phyloP scores from a whole-genome alignment of 2,329 filamentous ascomycete genomes.

The Exophiala sideris region DNA sequence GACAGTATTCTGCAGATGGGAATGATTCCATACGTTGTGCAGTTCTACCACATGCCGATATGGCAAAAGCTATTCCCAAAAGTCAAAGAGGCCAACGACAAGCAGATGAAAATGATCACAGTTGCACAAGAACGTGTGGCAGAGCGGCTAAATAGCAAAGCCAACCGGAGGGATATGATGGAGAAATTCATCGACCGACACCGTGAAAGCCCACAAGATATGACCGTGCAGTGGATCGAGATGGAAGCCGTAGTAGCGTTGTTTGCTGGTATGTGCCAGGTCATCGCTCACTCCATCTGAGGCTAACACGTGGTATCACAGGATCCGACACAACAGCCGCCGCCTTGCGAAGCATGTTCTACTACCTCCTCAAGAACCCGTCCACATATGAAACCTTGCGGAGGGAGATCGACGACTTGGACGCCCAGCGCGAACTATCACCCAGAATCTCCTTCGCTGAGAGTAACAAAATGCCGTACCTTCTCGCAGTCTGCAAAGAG shows the following conservation, averaged over 20 bases:
- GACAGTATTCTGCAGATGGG: neutral
- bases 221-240: neutral
- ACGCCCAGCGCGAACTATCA: slow-evolving; percentile 1
- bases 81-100: neutral
- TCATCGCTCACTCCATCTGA: neutral
- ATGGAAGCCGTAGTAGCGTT: neutral
- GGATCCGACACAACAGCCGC: slow-evolving; percentile 17
- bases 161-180: neutral
- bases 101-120: neutral
- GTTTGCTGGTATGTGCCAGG: neutral
- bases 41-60: neutral
- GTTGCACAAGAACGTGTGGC: neutral
- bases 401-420: slow-evolving; percentile 8
- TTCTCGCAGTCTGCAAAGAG: slow-evolving; percentile 42
- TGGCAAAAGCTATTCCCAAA: neutral
- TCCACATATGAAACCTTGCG: slow-evolving; percentile 1
- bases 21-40: neutral
- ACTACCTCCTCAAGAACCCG: slow-evolving; percentile 48
- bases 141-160: neutral
- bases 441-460: slow-evolving; percentile 33
- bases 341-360: slow-evolving; percentile 2
- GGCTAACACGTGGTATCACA: slow-evolving; percentile 1
- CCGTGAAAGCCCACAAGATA: neutral
- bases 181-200: neutral
- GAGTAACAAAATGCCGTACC: slow-evolving; percentile 63